phyloP scores from a whole-genome alignment of 257 asterid species.

The Nicotiana sylvestris region DNA sequence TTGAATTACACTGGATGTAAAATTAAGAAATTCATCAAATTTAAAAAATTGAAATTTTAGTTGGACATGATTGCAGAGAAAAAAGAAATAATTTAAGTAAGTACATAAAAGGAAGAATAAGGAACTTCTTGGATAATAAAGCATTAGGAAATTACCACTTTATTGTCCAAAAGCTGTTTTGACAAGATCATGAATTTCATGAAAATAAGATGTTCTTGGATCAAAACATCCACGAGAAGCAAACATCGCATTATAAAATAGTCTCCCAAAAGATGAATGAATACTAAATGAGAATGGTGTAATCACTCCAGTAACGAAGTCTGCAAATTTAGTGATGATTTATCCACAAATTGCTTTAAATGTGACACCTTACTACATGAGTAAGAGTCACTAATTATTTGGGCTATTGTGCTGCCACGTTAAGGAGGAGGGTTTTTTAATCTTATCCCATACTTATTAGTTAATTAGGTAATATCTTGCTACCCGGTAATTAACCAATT shows the following conservation, averaged over 20 bases:
- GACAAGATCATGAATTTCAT: background rate
- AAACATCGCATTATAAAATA: background rate
- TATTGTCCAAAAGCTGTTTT: background rate
- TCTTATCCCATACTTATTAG: no score
- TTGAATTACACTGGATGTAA: background rate
- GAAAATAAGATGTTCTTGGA: background rate
- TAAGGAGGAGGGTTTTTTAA: no score
- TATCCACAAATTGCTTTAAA: background rate
- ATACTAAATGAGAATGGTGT: background rate
- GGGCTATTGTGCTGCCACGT: no score
- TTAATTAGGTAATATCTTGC: no score
- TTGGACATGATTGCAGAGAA: background rate
- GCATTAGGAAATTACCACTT: background rate
- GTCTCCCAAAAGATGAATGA: background rate
- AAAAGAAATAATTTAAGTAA: background rate
- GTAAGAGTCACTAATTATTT: no score
- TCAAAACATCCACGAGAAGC: background rate
- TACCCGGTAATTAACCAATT: no score
- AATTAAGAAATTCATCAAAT: slow-evolving; percentile 8
- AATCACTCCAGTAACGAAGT: background rate
- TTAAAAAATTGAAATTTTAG: slow-evolving; percentile 1
- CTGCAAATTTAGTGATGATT: background rate
- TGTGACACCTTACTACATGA: no score
- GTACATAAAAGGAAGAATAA: background rate
- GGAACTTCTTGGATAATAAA: background rate